Evolutionary conservation across 2,329 filamentous ascomycete genomes (phyloP), one percentile per base, ranked within the genome.

Genomic region (Leptographium galeiforme): DNA sequence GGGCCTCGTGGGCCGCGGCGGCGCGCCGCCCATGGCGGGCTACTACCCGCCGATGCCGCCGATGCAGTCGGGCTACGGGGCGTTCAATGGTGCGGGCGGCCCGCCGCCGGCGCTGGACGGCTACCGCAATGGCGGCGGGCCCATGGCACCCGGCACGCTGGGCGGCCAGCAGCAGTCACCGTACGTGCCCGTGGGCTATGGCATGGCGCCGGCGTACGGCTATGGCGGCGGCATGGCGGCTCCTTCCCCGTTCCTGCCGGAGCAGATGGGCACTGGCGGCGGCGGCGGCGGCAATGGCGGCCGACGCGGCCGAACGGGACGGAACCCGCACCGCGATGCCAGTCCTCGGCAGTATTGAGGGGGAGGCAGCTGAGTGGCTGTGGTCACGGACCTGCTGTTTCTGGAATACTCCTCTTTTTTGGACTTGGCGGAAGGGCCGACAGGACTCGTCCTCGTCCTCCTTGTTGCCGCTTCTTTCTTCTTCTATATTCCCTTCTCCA

Each of bases 271-370:
- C 59, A 78, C 76, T 64, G 64, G 69, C 57, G 70, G 78, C 64
- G 74, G 76, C 64, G 64, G 69, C 57, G 70, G 78, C 64, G 74
- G 71, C 6, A 8, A 70, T 59, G 79, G 77, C 64, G 64, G 68
- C 58, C 70, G 79, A 65, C 75, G 79, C 60, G 79, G 79, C 66
- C 75, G 79, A 63, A 77, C 80, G 74, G 70, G 77, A 66, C 64
- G 66, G 25, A 57, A 55, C 43, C 54, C 36, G 40, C 51, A 57
- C 30, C 57, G 55, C 30, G 57, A 58, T 30, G 51, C 47, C 47
- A 59, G 56, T 43, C 55, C 58, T 19, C 55, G 58, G 30, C 56
- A 58, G 10, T 60, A 55, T 36, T 43, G 12, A 46, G 34, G 16
- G 8, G 7, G 34, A 25, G 25, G 25, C 25, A 25, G 25, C 36